phyloP scores from a whole-genome alignment of 2,329 filamentous ascomycete genomes.

The Aschersonia sp. region DNA sequence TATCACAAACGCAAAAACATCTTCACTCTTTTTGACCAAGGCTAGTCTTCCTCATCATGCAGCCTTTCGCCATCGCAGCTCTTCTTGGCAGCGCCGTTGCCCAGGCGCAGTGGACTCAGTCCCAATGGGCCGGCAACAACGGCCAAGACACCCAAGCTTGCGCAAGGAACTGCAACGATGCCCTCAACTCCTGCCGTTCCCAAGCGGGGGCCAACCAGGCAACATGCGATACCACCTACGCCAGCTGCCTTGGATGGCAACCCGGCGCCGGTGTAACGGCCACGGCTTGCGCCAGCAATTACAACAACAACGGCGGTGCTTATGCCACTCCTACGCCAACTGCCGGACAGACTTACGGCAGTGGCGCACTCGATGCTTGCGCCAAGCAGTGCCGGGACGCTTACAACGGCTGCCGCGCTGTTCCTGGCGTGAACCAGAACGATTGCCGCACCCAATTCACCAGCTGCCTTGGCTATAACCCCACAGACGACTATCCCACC shows the following conservation, averaged over 20 bases:
- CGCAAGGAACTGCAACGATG: background rate
- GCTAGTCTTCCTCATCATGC: background rate
- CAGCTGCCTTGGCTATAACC: conserved; percentile 2
- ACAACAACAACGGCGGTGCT: background rate
- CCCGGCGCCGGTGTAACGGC: background rate
- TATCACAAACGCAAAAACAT: background rate
- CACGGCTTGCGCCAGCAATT: background rate
- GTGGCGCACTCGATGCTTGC: background rate
- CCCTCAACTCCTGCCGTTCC: background rate
- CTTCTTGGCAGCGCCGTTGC: conserved; percentile 1
- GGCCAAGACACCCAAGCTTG: background rate
- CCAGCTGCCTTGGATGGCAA: background rate
- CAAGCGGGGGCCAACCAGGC: background rate
- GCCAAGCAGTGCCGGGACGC: background rate
- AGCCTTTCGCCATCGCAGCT: background rate
- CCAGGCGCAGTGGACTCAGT: background rate
- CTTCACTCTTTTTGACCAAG: background rate
- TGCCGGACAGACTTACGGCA: background rate
- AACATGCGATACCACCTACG: background rate
- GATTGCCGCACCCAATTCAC: conserved; percentile 1
- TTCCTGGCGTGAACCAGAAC: background rate
- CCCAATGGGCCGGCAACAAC: background rate
- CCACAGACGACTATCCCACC: background rate
- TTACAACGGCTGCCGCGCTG: background rate
- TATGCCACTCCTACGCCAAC: background rate